phyloP scores from a whole-genome alignment of 108 stramenopile species.

The Discostella stelligeroides region DNA sequence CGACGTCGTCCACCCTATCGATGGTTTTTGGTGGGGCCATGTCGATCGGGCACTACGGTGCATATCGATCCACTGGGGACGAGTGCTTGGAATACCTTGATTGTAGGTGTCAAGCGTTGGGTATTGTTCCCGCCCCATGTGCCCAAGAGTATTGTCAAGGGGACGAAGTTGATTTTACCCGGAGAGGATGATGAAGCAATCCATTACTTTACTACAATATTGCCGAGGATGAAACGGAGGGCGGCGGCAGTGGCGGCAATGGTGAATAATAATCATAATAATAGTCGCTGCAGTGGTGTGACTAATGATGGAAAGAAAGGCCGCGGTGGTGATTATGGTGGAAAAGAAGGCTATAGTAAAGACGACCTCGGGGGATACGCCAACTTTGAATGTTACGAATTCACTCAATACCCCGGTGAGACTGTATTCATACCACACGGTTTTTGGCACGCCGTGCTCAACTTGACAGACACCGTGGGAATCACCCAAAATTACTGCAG shows the following conservation, averaged over 20 bases:
- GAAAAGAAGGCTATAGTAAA: not conserved
- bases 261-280: not conserved
- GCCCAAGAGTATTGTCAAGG: slow-evolving; percentile 88
- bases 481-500: slow-evolving; percentile 98
- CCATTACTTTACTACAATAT: slow-evolving; percentile 93
- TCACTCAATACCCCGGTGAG: slow-evolving; percentile 96
- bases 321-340: slow-evolving; percentile 3
- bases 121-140: slow-evolving; percentile 95
- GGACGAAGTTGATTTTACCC: slow-evolving; percentile 59
- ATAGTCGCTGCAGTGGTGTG: not conserved
- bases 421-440: slow-evolving; percentile 96
- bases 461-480: slow-evolving; percentile 94
- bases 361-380: slow-evolving; percentile 42
- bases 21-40: slow-evolving; percentile 94
- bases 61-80: slow-evolving; percentile 98
- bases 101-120: slow-evolving; percentile 95
- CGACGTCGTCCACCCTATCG: slow-evolving; percentile 95
- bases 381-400: slow-evolving; percentile 90
- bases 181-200: slow-evolving; percentile 98
- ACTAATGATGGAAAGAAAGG: slow-evolving; percentile 16
- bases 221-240: slow-evolving; percentile 88
- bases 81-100: slow-evolving; percentile 97
- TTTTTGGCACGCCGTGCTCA: slow-evolving; percentile 99
- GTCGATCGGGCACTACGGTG: slow-evolving; percentile 90
- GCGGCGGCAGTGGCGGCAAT: slow-evolving; percentile 43